phyloP scores from a whole-genome alignment of 106 monocot genomes.

The Dendrobium nobile region DNA sequence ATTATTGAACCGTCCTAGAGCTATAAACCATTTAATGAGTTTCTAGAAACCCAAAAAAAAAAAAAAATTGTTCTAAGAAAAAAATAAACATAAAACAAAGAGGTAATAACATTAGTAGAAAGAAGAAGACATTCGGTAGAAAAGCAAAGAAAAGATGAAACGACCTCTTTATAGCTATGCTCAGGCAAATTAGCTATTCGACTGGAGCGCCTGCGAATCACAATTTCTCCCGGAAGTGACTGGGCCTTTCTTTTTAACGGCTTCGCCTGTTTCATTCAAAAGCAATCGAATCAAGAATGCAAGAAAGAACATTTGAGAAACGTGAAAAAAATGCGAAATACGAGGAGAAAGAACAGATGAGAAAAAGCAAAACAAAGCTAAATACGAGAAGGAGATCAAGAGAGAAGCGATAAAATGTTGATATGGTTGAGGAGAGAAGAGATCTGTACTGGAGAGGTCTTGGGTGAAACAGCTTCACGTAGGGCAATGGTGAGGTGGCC shows the following conservation, averaged over 20 bases:
- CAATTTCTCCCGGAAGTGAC: slow-evolving; percentile 6
- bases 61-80: not conserved
- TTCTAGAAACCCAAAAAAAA: not conserved
- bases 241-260: slow-evolving; percentile 28
- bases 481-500: slow-evolving; percentile 33
- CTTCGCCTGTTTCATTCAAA: slow-evolving; percentile 24
- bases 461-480: slow-evolving; percentile 28
- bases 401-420: not conserved
- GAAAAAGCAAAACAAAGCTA: not conserved
- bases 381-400: not conserved
- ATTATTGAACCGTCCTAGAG: no score
- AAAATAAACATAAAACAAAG: not conserved
- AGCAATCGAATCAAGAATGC: not conserved
- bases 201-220: slow-evolving; percentile 33
- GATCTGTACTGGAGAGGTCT: slow-evolving; percentile 33
- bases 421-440: not conserved
- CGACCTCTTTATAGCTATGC: slow-evolving; percentile 38
- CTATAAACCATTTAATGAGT: no score
- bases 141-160: slow-evolving; percentile 1
- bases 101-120: not conserved
- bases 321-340: no score
- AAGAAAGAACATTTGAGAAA: not conserved
- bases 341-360: no score
- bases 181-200: slow-evolving; percentile 47
- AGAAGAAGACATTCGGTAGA: not conserved